Conservation (phyloP, 2,329 filamentous ascomycete species). For the Colletotrichum neosansevieriae region DNA sequence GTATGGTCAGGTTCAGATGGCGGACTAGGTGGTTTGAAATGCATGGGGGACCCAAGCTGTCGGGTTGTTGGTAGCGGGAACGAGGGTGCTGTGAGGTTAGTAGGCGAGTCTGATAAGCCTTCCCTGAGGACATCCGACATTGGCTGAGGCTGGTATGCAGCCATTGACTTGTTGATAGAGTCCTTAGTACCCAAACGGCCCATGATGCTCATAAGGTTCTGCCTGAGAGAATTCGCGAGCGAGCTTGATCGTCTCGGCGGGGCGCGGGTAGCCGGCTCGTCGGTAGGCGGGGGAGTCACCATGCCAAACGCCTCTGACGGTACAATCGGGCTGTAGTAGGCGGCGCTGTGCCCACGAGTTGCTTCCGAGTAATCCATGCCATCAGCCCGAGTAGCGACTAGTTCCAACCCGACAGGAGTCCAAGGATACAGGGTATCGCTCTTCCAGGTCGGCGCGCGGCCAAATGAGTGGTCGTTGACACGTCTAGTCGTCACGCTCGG, state of each 20-base stretch:
- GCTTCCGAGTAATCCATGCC: slow-evolving; percentile 40
- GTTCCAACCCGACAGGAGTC: slow-evolving; percentile 36
- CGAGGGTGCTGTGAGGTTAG: slow-evolving; percentile 42
- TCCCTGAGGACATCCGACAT: slow-evolving; percentile 28
- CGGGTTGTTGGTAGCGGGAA: not conserved
- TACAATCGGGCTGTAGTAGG: slow-evolving; percentile 57
- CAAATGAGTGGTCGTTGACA: slow-evolving; percentile 34
- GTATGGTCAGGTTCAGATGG: slow-evolving; percentile 24
- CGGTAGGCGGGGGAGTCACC: slow-evolving; percentile 45
- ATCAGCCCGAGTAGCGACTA: slow-evolving; percentile 39
- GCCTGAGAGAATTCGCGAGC: slow-evolving; percentile 50
- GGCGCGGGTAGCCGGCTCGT: slow-evolving; percentile 25
- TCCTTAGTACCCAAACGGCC: slow-evolving; percentile 47
- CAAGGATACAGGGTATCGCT: slow-evolving; percentile 36
- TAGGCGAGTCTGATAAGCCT: slow-evolving; percentile 47
- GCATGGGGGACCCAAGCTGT: slow-evolving; percentile 27
- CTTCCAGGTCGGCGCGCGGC: slow-evolving; percentile 36
- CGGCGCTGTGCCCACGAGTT: slow-evolving; percentile 48
- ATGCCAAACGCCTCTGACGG: slow-evolving; percentile 57
- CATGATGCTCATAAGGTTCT: slow-evolving; percentile 53
- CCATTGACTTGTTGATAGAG: slow-evolving; percentile 21
- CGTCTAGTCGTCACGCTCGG: slow-evolving; percentile 32
- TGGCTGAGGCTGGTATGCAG: slow-evolving; percentile 8
- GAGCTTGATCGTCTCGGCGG: slow-evolving; percentile 46
- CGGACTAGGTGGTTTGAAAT: slow-evolving; percentile 26